phyloP scores from a whole-genome alignment of 2,329 filamentous ascomycete genomes.

The Cordyceps farinosa region DNA sequence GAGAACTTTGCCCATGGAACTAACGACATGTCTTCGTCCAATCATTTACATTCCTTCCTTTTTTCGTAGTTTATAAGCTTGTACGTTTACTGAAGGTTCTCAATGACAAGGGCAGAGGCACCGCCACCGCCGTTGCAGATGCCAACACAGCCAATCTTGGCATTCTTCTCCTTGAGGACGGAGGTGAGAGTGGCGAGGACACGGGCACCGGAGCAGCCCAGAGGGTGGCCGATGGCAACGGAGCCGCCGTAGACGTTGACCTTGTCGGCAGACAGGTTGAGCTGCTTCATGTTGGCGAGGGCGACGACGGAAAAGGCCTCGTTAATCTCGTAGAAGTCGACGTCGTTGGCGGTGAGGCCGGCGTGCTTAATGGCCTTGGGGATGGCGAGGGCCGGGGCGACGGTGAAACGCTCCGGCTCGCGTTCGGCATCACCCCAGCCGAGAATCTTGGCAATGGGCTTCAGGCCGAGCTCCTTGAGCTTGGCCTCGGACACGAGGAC shows the following conservation, averaged over 20 bases:
- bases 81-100: slow-evolving; percentile 56
- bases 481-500: slow-evolving; percentile 93
- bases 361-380: slow-evolving; percentile 98
- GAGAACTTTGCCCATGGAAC: not conserved
- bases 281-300: slow-evolving; percentile 91
- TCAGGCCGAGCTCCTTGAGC: slow-evolving; percentile 85
- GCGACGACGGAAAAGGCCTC: slow-evolving; percentile 98
- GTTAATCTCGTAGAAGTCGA: slow-evolving; percentile 98
- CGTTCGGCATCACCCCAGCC: slow-evolving; percentile 96
- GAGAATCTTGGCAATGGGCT: slow-evolving; percentile 91
- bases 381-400: slow-evolving; percentile 86
- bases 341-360: slow-evolving; percentile 68
- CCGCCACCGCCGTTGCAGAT: slow-evolving; percentile 99
- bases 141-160: slow-evolving; percentile 87
- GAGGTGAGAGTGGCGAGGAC: slow-evolving; percentile 88
- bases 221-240: slow-evolving; percentile 91
- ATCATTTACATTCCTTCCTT: not conserved
- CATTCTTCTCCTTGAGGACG: slow-evolving; percentile 85
- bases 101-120: slow-evolving; percentile 88
- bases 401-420: slow-evolving; percentile 92
- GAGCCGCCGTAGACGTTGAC: slow-evolving; percentile 95
- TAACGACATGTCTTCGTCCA: not conserved
- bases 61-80: not conserved
- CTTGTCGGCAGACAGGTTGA: slow-evolving; percentile 74
- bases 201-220: slow-evolving; percentile 89